phyloP scores from a whole-genome alignment of 2,329 filamentous ascomycete genomes.

The Pseudogymnoascus destructans region DNA sequence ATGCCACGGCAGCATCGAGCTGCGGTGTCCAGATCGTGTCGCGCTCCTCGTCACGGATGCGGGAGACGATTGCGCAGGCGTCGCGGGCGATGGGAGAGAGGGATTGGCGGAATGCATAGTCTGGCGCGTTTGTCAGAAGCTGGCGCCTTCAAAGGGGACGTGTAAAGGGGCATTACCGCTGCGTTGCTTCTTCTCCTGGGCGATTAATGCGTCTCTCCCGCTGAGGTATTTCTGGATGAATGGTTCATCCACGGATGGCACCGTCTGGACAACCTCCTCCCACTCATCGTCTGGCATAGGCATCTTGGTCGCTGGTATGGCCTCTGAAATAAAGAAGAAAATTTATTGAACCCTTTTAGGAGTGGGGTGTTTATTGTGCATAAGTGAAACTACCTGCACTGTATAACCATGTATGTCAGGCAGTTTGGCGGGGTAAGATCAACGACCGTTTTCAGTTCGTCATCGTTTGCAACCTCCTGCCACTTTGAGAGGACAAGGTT shows the following conservation, averaged over 20 bases:
- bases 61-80: slow-evolving; percentile 67
- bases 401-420: not conserved
- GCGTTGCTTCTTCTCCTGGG: slow-evolving; percentile 67
- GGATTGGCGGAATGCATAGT: slow-evolving; percentile 56
- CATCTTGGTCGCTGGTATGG: not conserved
- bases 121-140: slow-evolving; percentile 27
- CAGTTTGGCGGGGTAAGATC: not conserved
- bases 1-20: slow-evolving; percentile 56
- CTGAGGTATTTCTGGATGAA: slow-evolving; percentile 73
- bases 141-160: slow-evolving; percentile 19
- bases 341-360: not conserved
- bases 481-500: not conserved
- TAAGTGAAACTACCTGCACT: not conserved
- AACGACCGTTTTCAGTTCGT: slow-evolving; percentile 2
- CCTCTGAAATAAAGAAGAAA: not conserved
- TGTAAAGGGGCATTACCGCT: slow-evolving; percentile 44
- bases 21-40: slow-evolving; percentile 62
- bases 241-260: slow-evolving; percentile 49
- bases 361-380: slow-evolving; percentile 1
- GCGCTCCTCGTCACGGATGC: slow-evolving; percentile 67
- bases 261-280: slow-evolving; percentile 41
- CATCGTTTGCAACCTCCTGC: slow-evolving; percentile 6
- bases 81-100: slow-evolving; percentile 67
- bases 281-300: slow-evolving; percentile 39
- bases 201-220: slow-evolving; percentile 62